Evolutionary conservation across 805 yeast genomes (phyloP), one percentile per base, ranked within the genome.

Genomic region (Starmera quercuum): DNA sequence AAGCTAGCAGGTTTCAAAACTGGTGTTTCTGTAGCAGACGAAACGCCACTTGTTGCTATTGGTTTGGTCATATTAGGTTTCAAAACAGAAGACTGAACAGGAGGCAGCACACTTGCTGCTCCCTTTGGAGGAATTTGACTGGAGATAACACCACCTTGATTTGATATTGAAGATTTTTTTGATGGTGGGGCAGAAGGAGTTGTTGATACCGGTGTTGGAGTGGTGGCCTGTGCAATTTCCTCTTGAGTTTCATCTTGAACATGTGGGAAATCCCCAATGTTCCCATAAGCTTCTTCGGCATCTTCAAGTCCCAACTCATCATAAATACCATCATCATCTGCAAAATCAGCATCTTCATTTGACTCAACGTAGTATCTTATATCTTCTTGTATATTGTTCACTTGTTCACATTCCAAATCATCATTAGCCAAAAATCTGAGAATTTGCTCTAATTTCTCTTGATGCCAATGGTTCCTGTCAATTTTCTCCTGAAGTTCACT

Each of bases 301-400:
- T 76, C 80, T 38, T 69, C 78, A 29, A 87, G 71, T 29, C 80
- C 87, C 46, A 92, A 69, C 39, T 78, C 85, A 46, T 92, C 97
- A 58, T 90, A 92, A 40, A 90, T 74, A 11, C 85, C 87, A 47
- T 88, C 96, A 57, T 90, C 95, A 51, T 87, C 97, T 22, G 88
- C 81, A 56, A 87, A 90, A 49, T 88, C 95, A 5, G 78, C 88
- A 36, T 87, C 96, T 57, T 83, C 92, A 53, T 90, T 90, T 42
- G 86, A 83, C 46, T 92, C 97, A 20, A 92, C 92, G 56, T 85
- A 88, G 61, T 92, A 90, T 46, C 75, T 83, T 54, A 90, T 83
- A 56, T 90, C 97, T 34, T 90, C 97, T 53, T 80, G 78, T 37
- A 86, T 74, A 16, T 70, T 79, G 46, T 79, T 79, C 8, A 90